Evolutionary conservation across 2,329 filamentous ascomycete species (phyloP), one percentile per base, ranked within the genome.

Genomic region (Neonectria faginata): DNA sequence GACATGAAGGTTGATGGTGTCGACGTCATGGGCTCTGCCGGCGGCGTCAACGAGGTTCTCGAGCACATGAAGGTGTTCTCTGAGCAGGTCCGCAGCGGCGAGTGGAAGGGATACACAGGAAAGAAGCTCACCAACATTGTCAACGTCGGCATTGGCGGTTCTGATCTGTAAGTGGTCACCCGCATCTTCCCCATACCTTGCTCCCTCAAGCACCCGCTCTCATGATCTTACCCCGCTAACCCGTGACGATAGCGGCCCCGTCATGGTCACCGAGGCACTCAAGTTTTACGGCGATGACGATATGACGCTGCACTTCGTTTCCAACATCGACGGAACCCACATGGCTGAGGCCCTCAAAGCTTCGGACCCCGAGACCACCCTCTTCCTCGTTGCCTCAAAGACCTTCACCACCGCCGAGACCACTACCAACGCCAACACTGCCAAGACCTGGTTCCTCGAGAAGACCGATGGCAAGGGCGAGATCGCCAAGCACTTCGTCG

Each of bases 361-460:
- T 75, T 97, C 95, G 9, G 90, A 99, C 80, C 95, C 95, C 53
- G 96, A 99, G 85, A 97, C 95, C 52, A 97, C 96, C n/a, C 91
- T 99, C 69, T 98, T 99, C 91, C 88, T 99, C 73, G 89, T 99
- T 74, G 96, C 96, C 62, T 98, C 95, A 81, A 99, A 99, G 91
- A 99, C 96, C 68, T 99, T 99, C 83, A 99, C 96, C 68, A 99
- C 96, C 10, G 96, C 96, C 64, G 96, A 99, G 88, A 99, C 96
- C 53, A 91, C 87, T 65, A 98, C 95, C 75, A 99, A 99, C 79
- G 96, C 96, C 81, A 97, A 97, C 86, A 94, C 93, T 31, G 96
- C 96, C 69, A 99, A 99, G 88, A 82, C 86, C 57, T 99, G 96
- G 96, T 99, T 99, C 89, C 87, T 98, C 72, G 86, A 97, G 83